Percentiles rank a stretch among this genome's conserved stretches.
These are phyloP conservation scores for Dactylella cylindrospora DNA, from an alignment of 2,329 filamentous ascomycete genomes.

Conservation along the genomic window DNA sequence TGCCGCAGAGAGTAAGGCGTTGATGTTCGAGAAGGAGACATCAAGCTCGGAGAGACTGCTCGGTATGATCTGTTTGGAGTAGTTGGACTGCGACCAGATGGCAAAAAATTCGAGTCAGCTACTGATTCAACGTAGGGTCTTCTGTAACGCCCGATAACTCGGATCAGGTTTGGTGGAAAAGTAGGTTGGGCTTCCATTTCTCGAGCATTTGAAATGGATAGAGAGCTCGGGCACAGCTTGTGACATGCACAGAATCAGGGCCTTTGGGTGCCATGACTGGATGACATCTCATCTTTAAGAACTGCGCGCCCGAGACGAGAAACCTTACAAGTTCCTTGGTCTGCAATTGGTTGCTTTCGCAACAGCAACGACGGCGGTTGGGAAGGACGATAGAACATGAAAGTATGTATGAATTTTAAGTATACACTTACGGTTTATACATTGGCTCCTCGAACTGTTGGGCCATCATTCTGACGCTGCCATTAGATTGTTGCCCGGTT, in stretches of 20 bases:
- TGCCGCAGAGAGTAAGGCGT: slow-evolving; percentile 25
- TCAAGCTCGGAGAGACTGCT: slow-evolving; percentile 21
- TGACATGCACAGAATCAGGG: too few relatives aligned
- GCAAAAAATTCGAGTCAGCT: slow-evolving; percentile 40
- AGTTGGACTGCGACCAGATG: slow-evolving; percentile 19
- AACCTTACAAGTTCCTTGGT: too few relatives aligned
- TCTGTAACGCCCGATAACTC: slow-evolving; percentile 31
- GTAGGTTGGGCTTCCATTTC: slow-evolving; percentile 25
- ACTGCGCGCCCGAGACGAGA: too few relatives aligned
- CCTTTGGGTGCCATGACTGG: too few relatives aligned
- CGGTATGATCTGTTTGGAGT: slow-evolving; percentile 37
- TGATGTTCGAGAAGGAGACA: slow-evolving; percentile 31
- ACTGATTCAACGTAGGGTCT: slow-evolving; percentile 43
- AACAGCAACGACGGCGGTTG: too few relatives aligned
- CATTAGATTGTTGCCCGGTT: slow-evolving; percentile 37
- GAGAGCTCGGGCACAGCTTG: too few relatives aligned
- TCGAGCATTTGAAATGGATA: too few relatives aligned
- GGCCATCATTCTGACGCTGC: slow-evolving; percentile 39
- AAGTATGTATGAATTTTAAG: too few relatives aligned
- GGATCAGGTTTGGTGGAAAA: slow-evolving; percentile 15
- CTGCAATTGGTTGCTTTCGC: too few relatives aligned
- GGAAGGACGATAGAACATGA: too few relatives aligned
- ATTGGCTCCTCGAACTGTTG: slow-evolving; percentile 32
- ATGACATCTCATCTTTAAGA: too few relatives aligned
- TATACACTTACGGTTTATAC: slow-evolving; percentile 34